Conservation (phyloP, 768 basidiomycete species). For the Pisolithus orientalis region DNA sequence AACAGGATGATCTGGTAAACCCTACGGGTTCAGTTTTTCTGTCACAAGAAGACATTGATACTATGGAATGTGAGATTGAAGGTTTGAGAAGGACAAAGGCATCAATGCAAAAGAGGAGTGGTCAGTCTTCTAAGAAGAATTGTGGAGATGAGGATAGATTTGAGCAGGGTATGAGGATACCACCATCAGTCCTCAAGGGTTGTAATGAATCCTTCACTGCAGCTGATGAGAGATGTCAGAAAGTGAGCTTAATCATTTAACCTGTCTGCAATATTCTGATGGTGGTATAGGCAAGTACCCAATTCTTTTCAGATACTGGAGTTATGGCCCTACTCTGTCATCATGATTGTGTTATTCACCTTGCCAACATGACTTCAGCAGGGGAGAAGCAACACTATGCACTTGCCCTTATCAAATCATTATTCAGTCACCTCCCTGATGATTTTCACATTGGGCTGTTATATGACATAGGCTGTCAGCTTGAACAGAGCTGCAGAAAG, state of each 20-base stretch:
- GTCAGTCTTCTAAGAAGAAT: not conserved
- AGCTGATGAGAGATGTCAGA: conserved; percentile 8
- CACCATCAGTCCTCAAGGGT: conserved; percentile 24
- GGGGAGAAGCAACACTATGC: conserved; percentile 21
- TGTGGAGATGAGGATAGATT: conserved; percentile 1
- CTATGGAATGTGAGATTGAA: not conserved
- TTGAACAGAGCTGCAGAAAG: conserved; percentile 14
- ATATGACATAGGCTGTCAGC: conserved; percentile 22
- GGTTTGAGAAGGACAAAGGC: not conserved
- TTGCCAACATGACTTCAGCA: conserved; percentile 11
- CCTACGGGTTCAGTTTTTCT: conserved; percentile 16
- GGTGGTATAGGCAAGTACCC: conserved; percentile 8
- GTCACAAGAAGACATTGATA: not conserved
- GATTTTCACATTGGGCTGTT: conserved; percentile 9
- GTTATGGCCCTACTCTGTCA: conserved; percentile 18
- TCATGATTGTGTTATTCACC: conserved; percentile 15
- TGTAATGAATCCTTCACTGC: conserved; percentile 26
- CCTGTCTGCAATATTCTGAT: not conserved
- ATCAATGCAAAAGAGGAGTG: not conserved
- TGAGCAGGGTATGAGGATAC: conserved; percentile 21
- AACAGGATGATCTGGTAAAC: conserved; percentile 7
- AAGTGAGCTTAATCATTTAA: not conserved
- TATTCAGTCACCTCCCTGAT: conserved; percentile 14
- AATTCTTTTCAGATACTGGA: conserved; percentile 14
- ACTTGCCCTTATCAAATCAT: conserved; percentile 10